Base-by-base conservation (phyloP, 1,139 yeast species). In the Hemisphaericaspora xylanilytica region DNA sequence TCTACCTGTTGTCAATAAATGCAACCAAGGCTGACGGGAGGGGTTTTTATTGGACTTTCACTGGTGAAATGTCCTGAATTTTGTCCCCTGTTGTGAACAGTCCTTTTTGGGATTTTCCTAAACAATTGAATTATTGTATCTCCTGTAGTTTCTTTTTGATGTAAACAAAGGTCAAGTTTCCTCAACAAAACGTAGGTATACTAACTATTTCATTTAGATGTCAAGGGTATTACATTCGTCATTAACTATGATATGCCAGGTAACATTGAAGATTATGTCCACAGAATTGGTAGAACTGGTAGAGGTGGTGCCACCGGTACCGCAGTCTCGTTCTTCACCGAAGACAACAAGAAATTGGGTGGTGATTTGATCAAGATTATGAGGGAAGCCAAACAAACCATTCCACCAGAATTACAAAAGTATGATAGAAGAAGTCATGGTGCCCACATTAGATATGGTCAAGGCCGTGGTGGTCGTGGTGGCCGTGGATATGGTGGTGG, bases 231-330 rank as follows among this genome's bases (percentile, higher is more conserved):
- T 60, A 84, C 90, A 54, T 83, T 74, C 57, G 98, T 92, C 46
- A 78, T 92, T 61, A 92, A 92, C 81, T 89, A 78, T 60, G 98
- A 92, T 66, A 90, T 90, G 89, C 97, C 98, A 58, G 89, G 89
- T 68, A 92, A 90, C 72, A 86, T 89, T 61, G 98, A 92, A 73
- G 97, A 92, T 71, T 92, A 92, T 65, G 97, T 92, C 45, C 95
- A 85, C 66, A 79, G 95, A 67, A 85, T 85, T 58, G 97, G 97
- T 63, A 88, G 98, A 82, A 90, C 97, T 48, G 98, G 98, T 65
- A 88, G 98, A 80, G 98, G 97, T 51, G 97, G 97, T 65, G 81
- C 88, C 49, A 75, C 77, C 47, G 98, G 98, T 75, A 89, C 95
- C 48, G 97, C 98, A 44, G 81, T 90, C 51, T 89, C 98, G 9